A percentile compares a stretch with the other conserved stretches of the same genome.
Conservation (phyloP, 2,329 filamentous ascomycete genomes). For the Bimuria novae-zelandiae region DNA sequence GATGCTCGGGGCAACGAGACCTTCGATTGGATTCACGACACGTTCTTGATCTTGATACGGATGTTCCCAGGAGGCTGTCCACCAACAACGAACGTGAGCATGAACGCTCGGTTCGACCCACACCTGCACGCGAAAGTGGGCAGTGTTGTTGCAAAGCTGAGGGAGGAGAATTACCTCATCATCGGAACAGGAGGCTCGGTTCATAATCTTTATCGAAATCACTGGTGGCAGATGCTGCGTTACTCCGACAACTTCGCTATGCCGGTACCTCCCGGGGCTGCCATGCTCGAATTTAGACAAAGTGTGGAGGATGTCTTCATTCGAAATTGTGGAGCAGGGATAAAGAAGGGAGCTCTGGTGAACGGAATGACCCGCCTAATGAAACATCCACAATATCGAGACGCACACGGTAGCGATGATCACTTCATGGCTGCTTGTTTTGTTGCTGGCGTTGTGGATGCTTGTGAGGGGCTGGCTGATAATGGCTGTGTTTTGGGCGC, state of each 20-base stretch:
- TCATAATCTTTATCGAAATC: conserved; percentile 72
- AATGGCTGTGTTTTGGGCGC: conserved; percentile 35
- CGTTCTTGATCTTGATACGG: conserved; percentile 68
- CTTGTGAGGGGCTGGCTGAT: conserved; percentile 11
- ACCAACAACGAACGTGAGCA: conserved; percentile 64
- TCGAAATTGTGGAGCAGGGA: conserved; percentile 54
- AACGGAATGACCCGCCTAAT: conserved; percentile 64
- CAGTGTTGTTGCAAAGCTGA: conserved; percentile 59
- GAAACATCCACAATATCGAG: conserved; percentile 69
- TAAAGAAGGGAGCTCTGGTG: conserved; percentile 53
- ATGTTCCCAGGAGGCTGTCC: conserved; percentile 71
- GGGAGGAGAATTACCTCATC: conserved; percentile 61
- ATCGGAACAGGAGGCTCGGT: conserved; percentile 66
- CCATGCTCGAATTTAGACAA: conserved; percentile 69
- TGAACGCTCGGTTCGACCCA: conserved; percentile 61
- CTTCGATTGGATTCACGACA: conserved; percentile 77
- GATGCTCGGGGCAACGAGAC: conserved; percentile 56
- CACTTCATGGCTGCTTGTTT: conserved; percentile 71
- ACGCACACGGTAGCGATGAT: conserved; percentile 72
- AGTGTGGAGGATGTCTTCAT: conserved; percentile 64
- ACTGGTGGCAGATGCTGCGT: conserved; percentile 67
- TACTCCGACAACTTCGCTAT: conserved; percentile 67
- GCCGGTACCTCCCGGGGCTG: conserved; percentile 61
- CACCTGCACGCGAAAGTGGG: conserved; percentile 64
- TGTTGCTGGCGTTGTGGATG: conserved; percentile 57